Conservation (phyloP, 2,329 filamentous ascomycete genomes). For the Gnomoniopsis sp. region DNA sequence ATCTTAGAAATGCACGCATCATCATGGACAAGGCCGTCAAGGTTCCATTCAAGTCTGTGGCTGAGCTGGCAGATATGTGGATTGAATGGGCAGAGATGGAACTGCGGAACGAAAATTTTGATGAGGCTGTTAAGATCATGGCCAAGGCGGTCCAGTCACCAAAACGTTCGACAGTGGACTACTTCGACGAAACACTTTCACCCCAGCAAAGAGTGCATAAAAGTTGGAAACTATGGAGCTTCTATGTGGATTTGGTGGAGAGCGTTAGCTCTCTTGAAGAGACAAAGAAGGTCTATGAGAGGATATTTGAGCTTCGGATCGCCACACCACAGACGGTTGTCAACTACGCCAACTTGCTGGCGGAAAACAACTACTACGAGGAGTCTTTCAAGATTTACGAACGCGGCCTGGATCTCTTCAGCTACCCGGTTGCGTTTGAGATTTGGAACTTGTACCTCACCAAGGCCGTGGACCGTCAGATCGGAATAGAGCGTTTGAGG, state of each 20-base stretch:
- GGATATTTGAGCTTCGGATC: constrained; percentile 96
- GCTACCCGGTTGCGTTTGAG: constrained; percentile 96
- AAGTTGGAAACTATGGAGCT: constrained; percentile 99
- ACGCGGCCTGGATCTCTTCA: constrained; percentile 94
- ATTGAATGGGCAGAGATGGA: constrained; percentile 99
- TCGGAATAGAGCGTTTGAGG: constrained; percentile 87
- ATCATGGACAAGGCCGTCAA: constrained; percentile 99
- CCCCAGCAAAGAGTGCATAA: constrained; percentile 97
- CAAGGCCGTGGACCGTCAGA: constrained; percentile 94
- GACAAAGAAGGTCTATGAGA: constrained; percentile 90
- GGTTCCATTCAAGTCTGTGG: constrained; percentile 96
- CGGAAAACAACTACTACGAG: constrained; percentile 93
- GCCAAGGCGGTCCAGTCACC: constrained; percentile 95
- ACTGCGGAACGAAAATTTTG: constrained; percentile 90
- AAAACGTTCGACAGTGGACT: constrained; percentile 96
- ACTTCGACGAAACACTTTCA: constrained; percentile 91
- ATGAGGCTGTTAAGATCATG: constrained; percentile 93
- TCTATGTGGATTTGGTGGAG: constrained; percentile 97
- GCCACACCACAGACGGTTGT: constrained; percentile 97
- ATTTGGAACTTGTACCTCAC: constrained; percentile 98
- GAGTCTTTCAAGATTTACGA: constrained; percentile 98
- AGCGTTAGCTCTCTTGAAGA: constrained; percentile 89
- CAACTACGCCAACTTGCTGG: constrained; percentile 94
- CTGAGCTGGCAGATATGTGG: constrained; percentile 96
- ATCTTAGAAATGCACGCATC: constrained; percentile 78